These are phyloP conservation scores for Calonectria fujianensis DNA, from an alignment of 2,329 filamentous ascomycete species.

Conservation along the genomic window DNA sequence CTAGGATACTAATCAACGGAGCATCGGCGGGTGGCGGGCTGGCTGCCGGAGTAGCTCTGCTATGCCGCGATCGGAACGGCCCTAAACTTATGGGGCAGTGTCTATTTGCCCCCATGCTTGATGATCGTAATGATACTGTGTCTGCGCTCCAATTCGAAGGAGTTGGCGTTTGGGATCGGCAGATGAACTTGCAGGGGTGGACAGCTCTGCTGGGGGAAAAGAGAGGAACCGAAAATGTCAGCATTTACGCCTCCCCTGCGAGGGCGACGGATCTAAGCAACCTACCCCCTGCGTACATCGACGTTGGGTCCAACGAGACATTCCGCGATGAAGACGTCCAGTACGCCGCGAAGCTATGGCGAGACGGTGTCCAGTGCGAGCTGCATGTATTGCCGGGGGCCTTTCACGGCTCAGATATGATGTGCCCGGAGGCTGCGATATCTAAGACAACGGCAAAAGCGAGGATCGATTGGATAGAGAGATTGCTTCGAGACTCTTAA, in stretches of 20 bases:
- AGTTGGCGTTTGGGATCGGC: background rate
- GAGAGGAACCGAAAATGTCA: background rate
- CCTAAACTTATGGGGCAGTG: constrained; percentile 39
- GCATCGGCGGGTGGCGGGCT: constrained; percentile 42
- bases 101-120: constrained; percentile 44
- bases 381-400: constrained; percentile 10
- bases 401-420: constrained; percentile 1
- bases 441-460: background rate
- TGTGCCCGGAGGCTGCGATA: background rate
- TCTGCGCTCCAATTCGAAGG: background rate
- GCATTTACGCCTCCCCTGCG: background rate
- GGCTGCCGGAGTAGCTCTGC: constrained; percentile 34
- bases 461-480: constrained; percentile 8
- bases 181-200: constrained; percentile 17
- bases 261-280: background rate
- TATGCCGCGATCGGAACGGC: constrained; percentile 31
- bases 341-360: constrained; percentile 3
- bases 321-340: background rate
- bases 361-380: constrained; percentile 1
- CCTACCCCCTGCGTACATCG: background rate
- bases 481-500: constrained; percentile 3
- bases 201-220: background rate
- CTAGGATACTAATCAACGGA: constrained; percentile 39
- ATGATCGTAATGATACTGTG: constrained; percentile 33
- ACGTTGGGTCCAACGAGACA: background rate